phyloP scores from a whole-genome alignment of 2,329 filamentous ascomycete genomes.

The Ciborinia camelliae region DNA sequence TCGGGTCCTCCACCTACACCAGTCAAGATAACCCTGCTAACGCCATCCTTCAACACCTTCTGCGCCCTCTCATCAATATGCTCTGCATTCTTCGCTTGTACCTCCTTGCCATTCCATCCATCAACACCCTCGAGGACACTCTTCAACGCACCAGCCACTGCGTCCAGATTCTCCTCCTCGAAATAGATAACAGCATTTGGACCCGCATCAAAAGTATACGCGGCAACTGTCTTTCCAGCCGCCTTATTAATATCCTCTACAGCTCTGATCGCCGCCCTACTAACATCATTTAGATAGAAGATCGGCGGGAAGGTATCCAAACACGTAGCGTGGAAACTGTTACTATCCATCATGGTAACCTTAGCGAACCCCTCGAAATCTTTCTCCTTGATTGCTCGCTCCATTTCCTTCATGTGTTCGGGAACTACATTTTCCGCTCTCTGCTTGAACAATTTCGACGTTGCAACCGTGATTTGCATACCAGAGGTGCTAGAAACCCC shows the following conservation, averaged over 20 bases:
- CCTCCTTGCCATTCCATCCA: conserved; percentile 65
- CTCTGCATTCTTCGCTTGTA: conserved; percentile 50
- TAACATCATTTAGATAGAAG: conserved; percentile 97
- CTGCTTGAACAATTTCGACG: conserved; percentile 79
- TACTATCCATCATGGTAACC: conserved; percentile 94
- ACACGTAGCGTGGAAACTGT: conserved; percentile 94
- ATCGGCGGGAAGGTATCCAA: conserved; percentile 95
- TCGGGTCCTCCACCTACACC: conserved; percentile 85
- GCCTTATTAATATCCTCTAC: conserved; percentile 84
- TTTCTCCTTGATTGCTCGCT: conserved; percentile 69
- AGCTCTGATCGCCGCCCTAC: conserved; percentile 77
- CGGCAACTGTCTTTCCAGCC: conserved; percentile 76
- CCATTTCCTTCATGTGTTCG: conserved; percentile 77
- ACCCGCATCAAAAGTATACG: conserved; percentile 96
- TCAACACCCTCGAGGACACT: conserved; percentile 58
- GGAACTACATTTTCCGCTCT: conserved; percentile 77
- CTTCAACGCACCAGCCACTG: conserved; percentile 77
- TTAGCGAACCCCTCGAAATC: conserved; percentile 87
- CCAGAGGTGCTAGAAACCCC: conserved; percentile 87
- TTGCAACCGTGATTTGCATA: conserved; percentile 96
- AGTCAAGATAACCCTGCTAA: conserved; percentile 87
- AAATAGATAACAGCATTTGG: conserved; percentile 98
- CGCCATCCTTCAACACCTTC: conserved; percentile 67
- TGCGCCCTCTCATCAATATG: conserved; percentile 64
- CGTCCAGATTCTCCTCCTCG: conserved; percentile 69